Conservation (phyloP, 2,329 filamentous ascomycete species). For the Colletotrichum sp. region DNA sequence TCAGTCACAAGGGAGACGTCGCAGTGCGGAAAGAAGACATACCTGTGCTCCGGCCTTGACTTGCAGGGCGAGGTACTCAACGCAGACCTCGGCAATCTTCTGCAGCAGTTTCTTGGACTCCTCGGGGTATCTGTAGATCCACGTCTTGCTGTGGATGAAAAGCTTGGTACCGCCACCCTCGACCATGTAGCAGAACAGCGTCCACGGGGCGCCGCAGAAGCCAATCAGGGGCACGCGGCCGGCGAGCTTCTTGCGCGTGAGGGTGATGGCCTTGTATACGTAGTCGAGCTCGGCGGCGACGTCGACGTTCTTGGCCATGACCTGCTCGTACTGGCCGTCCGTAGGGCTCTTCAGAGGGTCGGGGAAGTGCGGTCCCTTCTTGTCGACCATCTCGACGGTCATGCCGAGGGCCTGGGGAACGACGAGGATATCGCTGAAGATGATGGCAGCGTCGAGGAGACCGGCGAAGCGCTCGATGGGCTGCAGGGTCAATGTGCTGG, state of each 20-base stretch:
- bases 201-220: slow-evolving; percentile 98
- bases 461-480: slow-evolving; percentile 91
- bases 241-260: slow-evolving; percentile 86
- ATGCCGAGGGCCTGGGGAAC: slow-evolving; percentile 98
- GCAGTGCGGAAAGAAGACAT: slow-evolving; percentile 24
- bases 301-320: slow-evolving; percentile 81
- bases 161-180: slow-evolving; percentile 96
- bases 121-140: slow-evolving; percentile 89
- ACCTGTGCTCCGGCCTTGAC: slow-evolving; percentile 92
- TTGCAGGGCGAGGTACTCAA: slow-evolving; percentile 92
- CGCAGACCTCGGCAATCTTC: slow-evolving; percentile 93
- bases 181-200: slow-evolving; percentile 97
- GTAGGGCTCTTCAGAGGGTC: slow-evolving; percentile 79
- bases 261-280: slow-evolving; percentile 92
- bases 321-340: slow-evolving; percentile 81
- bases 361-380: slow-evolving; percentile 95
- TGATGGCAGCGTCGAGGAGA: slow-evolving; percentile 94
- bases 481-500: slow-evolving; percentile 91
- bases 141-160: slow-evolving; percentile 93
- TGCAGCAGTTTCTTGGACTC: slow-evolving; percentile 82
- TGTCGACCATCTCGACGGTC: slow-evolving; percentile 98
- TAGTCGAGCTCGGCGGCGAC: slow-evolving; percentile 87
- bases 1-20: background rate
- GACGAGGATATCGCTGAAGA: slow-evolving; percentile 98
- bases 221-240: slow-evolving; percentile 93